A percentile compares a stretch with the other conserved stretches of the same genome.
These are phyloP conservation scores for Russula vinacea DNA, from an alignment of 768 basidiomycete genomes.

Conservation along the genomic window DNA sequence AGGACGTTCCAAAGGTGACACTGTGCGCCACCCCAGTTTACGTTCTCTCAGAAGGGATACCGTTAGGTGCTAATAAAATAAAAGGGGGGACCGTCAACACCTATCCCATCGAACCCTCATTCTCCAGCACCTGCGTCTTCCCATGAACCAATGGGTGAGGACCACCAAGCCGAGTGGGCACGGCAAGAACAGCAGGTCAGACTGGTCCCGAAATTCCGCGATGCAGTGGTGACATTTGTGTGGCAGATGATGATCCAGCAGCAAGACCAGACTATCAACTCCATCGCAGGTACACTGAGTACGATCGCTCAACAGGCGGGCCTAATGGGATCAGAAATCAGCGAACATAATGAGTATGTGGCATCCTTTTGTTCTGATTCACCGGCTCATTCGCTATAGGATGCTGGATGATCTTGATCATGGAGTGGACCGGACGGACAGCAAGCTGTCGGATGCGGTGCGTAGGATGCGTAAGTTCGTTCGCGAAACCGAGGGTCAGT, in stretches of 20 bases:
- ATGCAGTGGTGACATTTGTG: not conserved
- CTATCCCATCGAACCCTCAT: conserved; percentile 5
- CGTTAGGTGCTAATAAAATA: not conserved
- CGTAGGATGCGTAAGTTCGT: conserved; percentile 78
- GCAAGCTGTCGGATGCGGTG: conserved; percentile 63
- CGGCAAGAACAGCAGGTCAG: conserved; percentile 80
- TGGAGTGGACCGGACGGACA: conserved; percentile 70
- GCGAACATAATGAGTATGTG: conserved; percentile 83
- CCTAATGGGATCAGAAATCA: conserved; percentile 90
- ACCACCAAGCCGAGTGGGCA: conserved; percentile 78
- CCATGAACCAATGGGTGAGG: conserved; percentile 40
- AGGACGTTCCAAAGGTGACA: conserved; percentile 22
- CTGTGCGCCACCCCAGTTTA: conserved; percentile 15
- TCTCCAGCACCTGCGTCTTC: conserved; percentile 11
- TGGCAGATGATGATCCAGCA: conserved; percentile 75
- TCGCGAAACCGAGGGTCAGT: conserved; percentile 73
- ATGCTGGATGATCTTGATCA: conserved; percentile 84
- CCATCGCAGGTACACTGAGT: conserved; percentile 80
- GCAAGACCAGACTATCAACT: conserved; percentile 87
- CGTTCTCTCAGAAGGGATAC: not conserved
- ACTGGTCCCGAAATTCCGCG: not conserved
- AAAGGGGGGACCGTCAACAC: conserved; percentile 16
- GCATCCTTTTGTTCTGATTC: not conserved
- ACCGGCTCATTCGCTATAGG: conserved; percentile 41
- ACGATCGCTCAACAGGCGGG: conserved; percentile 89